Conservation (phyloP, 2,329 filamentous ascomycete species). For the Aspergillus phoenicis region DNA sequence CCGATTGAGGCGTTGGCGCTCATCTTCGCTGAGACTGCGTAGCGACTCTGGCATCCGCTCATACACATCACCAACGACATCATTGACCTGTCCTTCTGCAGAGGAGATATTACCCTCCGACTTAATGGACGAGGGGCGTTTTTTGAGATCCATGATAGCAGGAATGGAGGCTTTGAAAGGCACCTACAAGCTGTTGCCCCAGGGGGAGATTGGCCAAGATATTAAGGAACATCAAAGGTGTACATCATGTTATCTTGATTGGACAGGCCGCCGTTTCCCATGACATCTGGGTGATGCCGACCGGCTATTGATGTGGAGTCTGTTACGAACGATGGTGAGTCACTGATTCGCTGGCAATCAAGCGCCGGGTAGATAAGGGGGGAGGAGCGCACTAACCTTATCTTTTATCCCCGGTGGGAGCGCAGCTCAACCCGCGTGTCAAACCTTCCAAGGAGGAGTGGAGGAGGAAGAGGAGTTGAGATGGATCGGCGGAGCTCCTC, state of each 20-base stretch:
- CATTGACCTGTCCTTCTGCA: conserved; percentile 28
- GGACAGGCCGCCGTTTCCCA: neutral
- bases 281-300: neutral
- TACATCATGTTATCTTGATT: neutral
- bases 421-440: too few species aligned
- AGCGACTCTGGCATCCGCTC: conserved; percentile 31
- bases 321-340: neutral
- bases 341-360: neutral
- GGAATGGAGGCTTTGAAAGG: too few species aligned
- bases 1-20: conserved; percentile 26
- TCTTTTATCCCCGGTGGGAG: neutral
- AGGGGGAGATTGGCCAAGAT: neutral
- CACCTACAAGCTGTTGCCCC: neutral
- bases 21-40: conserved; percentile 25
- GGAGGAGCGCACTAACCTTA: neutral
- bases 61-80: conserved; percentile 8
- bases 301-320: neutral
- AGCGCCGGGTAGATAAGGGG: neutral
- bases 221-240: conserved; percentile 3
- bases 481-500: conserved; percentile 23
- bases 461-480: neutral
- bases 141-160: conserved; percentile 20
- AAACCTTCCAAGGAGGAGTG: neutral
- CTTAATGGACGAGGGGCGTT: conserved; percentile 7
- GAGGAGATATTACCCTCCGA: conserved; percentile 24